Conservation (phyloP, 2,329 filamentous ascomycete genomes). For the Aschersonia sp. region DNA sequence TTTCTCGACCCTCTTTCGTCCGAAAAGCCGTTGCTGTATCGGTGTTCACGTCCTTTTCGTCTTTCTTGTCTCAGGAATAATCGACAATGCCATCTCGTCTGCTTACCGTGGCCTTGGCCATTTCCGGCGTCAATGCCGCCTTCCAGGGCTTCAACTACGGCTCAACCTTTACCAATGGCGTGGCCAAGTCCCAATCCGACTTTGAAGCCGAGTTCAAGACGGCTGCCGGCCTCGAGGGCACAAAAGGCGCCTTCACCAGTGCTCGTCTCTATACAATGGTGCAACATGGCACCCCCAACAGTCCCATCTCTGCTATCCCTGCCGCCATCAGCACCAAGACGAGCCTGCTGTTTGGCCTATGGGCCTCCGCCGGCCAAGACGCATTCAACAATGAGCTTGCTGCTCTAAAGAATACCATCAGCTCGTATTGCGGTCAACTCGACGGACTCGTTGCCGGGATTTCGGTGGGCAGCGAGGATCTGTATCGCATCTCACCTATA, state of each 20-base stretch:
- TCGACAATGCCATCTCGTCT: conserved; percentile 11
- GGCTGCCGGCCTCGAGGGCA: conserved; percentile 48
- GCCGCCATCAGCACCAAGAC: conserved; percentile 74
- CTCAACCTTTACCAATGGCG: conserved; percentile 43
- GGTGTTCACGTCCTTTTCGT: too few relatives aligned
- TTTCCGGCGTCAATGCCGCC: conserved; percentile 20
- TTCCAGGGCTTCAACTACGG: conserved; percentile 65
- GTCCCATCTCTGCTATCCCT: conserved; percentile 58
- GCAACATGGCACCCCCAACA: conserved; percentile 50
- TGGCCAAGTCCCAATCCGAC: conserved; percentile 44
- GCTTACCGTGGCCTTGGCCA: conserved; percentile 18
- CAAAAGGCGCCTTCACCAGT: conserved; percentile 47
- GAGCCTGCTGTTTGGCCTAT: conserved; percentile 66
- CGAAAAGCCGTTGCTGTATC: too few relatives aligned
- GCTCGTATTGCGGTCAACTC: conserved; percentile 52
- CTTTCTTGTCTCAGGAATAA: too few relatives aligned
- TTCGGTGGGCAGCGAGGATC: conserved; percentile 75
- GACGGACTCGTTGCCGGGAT: conserved; percentile 61
- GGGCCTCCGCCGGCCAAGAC: conserved; percentile 56
- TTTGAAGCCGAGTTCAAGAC: conserved; percentile 58
- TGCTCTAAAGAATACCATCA: conserved; percentile 56
- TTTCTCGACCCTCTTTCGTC: too few relatives aligned
- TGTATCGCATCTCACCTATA: conserved; percentile 64
- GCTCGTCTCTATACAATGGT: conserved; percentile 66
- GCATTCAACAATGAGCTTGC: conserved; percentile 58